These are phyloP conservation scores for Aspergillus sclerotiicarbonarius DNA, from an alignment of 495 filamentous ascomycete species.

Conservation along the genomic window DNA sequence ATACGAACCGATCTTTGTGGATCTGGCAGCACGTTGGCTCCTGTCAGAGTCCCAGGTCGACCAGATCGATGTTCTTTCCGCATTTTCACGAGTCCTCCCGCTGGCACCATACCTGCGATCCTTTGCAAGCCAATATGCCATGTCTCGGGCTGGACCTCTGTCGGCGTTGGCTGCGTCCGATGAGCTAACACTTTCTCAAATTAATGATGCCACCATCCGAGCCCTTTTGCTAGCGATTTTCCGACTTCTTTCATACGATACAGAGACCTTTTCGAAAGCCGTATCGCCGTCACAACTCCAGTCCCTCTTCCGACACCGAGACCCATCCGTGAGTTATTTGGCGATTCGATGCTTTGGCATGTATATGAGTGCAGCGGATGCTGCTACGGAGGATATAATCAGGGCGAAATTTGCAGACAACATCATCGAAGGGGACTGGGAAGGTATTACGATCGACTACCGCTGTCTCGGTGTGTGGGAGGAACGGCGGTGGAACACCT, in stretches of 20 bases:
- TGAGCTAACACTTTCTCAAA: conserved; percentile 35
- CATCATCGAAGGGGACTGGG: conserved; percentile 66
- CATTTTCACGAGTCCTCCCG: conserved; percentile 76
- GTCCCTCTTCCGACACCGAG: conserved; percentile 60
- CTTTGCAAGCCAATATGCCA: conserved; percentile 46
- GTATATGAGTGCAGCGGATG: conserved; percentile 78
- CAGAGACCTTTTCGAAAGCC: conserved; percentile 57
- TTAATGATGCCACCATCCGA: conserved; percentile 34
- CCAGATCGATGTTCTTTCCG: conserved; percentile 56
- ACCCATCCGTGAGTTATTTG: conserved; percentile 68
- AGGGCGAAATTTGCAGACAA: conserved; percentile 58
- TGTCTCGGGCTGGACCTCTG: conserved; percentile 40
- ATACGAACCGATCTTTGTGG: conserved; percentile 70
- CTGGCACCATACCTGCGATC: conserved; percentile 67
- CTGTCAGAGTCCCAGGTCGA: conserved; percentile 42
- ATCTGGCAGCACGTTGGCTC: conserved; percentile 77
- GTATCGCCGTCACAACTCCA: conserved; percentile 66
- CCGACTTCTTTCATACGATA: conserved; percentile 73
- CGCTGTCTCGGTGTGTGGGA: conserved; percentile 82
- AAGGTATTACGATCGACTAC: conserved; percentile 78
- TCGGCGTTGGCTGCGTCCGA: conserved; percentile 39
- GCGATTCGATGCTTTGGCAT: conserved; percentile 75
- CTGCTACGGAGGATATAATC: conserved; percentile 68
- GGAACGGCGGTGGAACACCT: conserved; percentile 47
- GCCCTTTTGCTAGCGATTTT: conserved; percentile 65